Evolutionary conservation across 371 early-diverging fungal species (phyloP).

Genomic region (Mucor saturninus): DNA sequence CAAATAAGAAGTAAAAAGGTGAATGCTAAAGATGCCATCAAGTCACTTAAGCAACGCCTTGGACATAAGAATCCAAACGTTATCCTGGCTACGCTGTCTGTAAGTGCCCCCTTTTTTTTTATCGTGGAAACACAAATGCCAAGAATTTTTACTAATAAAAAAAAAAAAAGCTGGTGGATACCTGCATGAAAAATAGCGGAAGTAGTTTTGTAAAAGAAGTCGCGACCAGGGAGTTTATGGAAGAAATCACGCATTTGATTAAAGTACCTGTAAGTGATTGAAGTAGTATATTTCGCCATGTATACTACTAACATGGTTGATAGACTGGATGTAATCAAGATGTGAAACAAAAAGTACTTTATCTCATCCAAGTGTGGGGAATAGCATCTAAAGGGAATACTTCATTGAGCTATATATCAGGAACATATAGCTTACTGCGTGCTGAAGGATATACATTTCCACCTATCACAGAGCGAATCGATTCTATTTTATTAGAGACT

Average conservation of each 20-base stretch:
- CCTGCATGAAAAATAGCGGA: conserved; percentile 95
- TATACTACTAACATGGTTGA: neutral
- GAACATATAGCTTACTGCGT: conserved; percentile 77
- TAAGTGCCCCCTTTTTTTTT: conserved; percentile 31
- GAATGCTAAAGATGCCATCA: conserved; percentile 76
- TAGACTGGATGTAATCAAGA: conserved; percentile 63
- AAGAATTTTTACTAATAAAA: neutral
- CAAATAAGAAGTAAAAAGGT: conserved; percentile 87
- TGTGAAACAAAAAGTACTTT: conserved; percentile 75
- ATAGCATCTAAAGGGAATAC: conserved; percentile 75
- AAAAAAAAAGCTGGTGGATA: conserved; percentile 74
- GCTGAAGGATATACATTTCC: conserved; percentile 70
- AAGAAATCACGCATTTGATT: conserved; percentile 73
- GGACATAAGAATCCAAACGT: conserved; percentile 92
- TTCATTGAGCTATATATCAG: conserved; percentile 75
- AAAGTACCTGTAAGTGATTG: conserved; percentile 57
- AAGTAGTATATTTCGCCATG: neutral
- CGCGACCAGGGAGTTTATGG: conserved; percentile 88
- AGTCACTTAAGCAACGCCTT: conserved; percentile 78
- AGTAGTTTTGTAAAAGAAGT: conserved; percentile 83
- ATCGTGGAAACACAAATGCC: too few species aligned
- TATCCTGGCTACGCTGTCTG: conserved; percentile 84
- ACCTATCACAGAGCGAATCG: conserved; percentile 50
- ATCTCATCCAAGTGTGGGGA: conserved; percentile 88
- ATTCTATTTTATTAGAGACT: conserved; percentile 71